Base-by-base conservation (phyloP, 2,329 filamentous ascomycete species). In the Fusarium euwallaceae region DNA sequence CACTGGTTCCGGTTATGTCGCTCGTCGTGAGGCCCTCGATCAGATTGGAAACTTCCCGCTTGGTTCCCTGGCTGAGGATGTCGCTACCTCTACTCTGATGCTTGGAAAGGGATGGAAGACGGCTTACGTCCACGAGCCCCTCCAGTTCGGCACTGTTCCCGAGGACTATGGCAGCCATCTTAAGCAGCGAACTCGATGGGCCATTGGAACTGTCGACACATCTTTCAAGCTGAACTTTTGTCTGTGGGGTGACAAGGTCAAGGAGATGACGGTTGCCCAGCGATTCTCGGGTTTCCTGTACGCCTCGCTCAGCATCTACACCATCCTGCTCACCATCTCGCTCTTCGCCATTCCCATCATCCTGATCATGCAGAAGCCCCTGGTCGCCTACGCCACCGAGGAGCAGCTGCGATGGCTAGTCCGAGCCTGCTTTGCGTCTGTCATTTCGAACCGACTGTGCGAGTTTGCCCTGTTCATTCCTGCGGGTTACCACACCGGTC, bases 91-190 rank as follows among this genome's bases (percentile, higher is more conserved):
- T 7, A 89, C 87, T 1, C 81, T 89, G 34, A 87, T 92, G 78
- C 86, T 91, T 2, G 89, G 88, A 2, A 85, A 83, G 68, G 91
- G 91, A 51, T 92, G 90, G 90, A 88, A 87, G 76, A 91, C 89
- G 2, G 89, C 88, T 1, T 92, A 88, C 74, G 81, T 91, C 34
- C 88, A 90, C 72, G 90, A 92, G 75, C 85, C 86, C 6, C 83
- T 92, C 4, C 90, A 92, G 78, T 92, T 86, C 51, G 90, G 90
- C 41, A 88, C 87, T 2, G 88, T 91, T 1, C 87, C 90, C 6
- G 89, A 90, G 60, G 88, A 90, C 53, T 89, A 85, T 43, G 84
- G 84, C 22, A 85, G 86, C 20, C 88, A 90, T 75, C 76, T 90
- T 9, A 90, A 89, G 82, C 89, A 91, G 82, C 85, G 88, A 22